Evolutionary conservation across 164 flowering plant species (phyloP), one percentile per base, ranked within the genome.

Genomic region (Kingdonia uniflora): DNA sequence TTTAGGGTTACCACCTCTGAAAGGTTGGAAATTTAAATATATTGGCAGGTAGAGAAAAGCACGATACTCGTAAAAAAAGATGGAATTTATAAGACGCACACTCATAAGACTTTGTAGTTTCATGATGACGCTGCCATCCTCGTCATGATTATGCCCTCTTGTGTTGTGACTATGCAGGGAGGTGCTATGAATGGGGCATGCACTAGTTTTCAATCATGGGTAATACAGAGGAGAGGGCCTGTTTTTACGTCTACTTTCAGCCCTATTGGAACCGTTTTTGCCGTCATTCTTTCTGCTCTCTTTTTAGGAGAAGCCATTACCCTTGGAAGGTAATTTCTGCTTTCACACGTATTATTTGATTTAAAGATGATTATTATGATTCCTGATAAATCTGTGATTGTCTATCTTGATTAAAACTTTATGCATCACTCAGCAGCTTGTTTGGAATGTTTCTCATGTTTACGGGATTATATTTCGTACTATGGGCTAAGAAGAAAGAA

Each of bases 401-500:
- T n/a, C n/a, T n/a, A n/a, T n/a, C n/a, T n/a, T n/a, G n/a, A n/a
- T n/a, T n/a, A n/a, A n/a, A n/a, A n/a, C n/a, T n/a, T n/a, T n/a
- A n/a, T 29, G 4, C 24, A n/a, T 7, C 1, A 2, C 40, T 15
- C 52, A 65, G 76, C 84, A 90, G 97, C 62, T 35, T 84, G 17
- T 61, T 52, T 1, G 90, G 95, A 11, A 84, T 90, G 94, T 48
- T 59, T 39, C 26, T 90, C 33, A 79, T 87, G 95, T 86, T 90
- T 71, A 49, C 48, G 0, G 97, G 95, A 2, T 79, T 87, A 16
- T 90, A 87, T 56, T 67, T 66, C 10, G 87, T 90, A 78, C 70
- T 87, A 17, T 87, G 95, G 95, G 97, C 95, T 14, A 90, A 84
- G 77, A 77, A 75, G 65, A 81, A 77, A 68, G 97, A 90, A 75